phyloP scores from a whole-genome alignment of 305 asterid species.

The Solanum aculeatissimum region DNA sequence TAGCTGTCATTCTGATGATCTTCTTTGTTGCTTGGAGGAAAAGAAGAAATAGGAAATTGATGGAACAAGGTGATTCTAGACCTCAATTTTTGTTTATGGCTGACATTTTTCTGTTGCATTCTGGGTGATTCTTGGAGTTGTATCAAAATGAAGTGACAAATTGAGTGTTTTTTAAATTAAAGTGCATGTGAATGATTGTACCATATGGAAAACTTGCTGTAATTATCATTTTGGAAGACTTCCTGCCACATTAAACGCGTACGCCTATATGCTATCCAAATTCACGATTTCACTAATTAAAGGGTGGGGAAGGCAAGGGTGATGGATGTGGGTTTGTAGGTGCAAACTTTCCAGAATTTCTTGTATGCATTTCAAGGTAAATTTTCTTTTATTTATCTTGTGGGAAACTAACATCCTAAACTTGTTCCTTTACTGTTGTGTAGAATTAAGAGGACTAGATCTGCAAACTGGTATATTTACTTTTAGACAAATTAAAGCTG shows the following conservation, averaged over 20 bases:
- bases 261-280: neutral
- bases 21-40: slow-evolving; percentile 28
- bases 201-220: neutral
- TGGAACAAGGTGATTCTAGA: slow-evolving; percentile 32
- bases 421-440: neutral
- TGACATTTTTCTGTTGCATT: neutral
- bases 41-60: slow-evolving; percentile 24
- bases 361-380: neutral
- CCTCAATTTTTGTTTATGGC: neutral
- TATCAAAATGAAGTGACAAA: neutral
- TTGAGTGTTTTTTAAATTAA: neutral
- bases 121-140: neutral
- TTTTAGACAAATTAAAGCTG: slow-evolving; percentile 41
- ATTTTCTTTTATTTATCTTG: neutral
- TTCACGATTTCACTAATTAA: neutral
- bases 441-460: slow-evolving; percentile 39
- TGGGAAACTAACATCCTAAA: neutral
- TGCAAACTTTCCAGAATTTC: neutral
- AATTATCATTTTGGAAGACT: neutral
- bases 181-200: neutral
- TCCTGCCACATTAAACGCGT: neutral
- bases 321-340: neutral
- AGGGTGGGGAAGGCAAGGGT: neutral
- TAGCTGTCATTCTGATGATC: slow-evolving; percentile 14
- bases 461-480: slow-evolving; percentile 31